phyloP scores from a whole-genome alignment of 805 yeast species.

The Cephaloascus fragrans region DNA sequence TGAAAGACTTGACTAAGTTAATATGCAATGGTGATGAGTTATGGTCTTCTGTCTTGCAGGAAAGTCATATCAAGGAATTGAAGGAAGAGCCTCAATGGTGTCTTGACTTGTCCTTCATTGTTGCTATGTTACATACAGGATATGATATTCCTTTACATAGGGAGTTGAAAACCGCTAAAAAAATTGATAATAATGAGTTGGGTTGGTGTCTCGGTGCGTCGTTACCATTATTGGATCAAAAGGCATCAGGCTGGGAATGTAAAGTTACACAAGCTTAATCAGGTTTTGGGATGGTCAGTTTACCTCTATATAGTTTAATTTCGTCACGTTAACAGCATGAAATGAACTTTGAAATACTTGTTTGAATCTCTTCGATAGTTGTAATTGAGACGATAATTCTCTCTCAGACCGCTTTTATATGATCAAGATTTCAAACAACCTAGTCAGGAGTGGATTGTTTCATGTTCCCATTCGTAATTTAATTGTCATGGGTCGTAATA shows the following conservation, averaged over 20 bases:
- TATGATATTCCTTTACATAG: constrained; percentile 87
- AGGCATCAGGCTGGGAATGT: constrained; percentile 62
- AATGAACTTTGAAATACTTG: too few species aligned
- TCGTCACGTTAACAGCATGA: too few species aligned
- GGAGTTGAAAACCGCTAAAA: constrained; percentile 88
- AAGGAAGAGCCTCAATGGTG: constrained; percentile 89
- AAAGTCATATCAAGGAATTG: constrained; percentile 58
- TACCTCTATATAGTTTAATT: too few species aligned
- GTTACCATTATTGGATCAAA: constrained; percentile 70
- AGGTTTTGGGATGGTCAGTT: too few species aligned
- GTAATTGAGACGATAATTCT: too few species aligned
- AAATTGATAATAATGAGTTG: constrained; percentile 77
- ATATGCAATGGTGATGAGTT: constrained; percentile 79
- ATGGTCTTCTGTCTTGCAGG: constrained; percentile 65
- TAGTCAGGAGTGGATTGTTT: too few species aligned
- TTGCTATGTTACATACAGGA: constrained; percentile 87
- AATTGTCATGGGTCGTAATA: too few species aligned
- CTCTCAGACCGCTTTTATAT: too few species aligned
- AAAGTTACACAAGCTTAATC: constrained; percentile 21
- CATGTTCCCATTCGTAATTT: too few species aligned
- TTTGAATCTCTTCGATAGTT: too few species aligned
- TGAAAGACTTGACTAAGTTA: constrained; percentile 66
- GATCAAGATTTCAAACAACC: too few species aligned
- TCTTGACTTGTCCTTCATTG: constrained; percentile 82
- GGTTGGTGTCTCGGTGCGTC: constrained; percentile 99